phyloP scores from a whole-genome alignment of 202 grass and related monocot species.

The Setaria italica region DNA sequence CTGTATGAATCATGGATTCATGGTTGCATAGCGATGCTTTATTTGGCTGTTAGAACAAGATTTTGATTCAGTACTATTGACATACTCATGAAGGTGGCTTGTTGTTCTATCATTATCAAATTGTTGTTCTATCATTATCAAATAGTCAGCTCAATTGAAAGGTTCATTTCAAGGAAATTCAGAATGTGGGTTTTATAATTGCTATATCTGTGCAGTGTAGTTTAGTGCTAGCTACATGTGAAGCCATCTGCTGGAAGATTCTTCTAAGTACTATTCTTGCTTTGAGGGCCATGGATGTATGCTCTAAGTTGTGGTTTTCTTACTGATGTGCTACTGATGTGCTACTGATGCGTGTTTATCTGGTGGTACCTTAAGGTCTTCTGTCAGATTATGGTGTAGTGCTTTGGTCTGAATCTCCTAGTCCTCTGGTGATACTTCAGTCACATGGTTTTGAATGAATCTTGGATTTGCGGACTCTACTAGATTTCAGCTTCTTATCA shows the following conservation, averaged over 20 bases:
- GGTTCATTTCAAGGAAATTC: not conserved
- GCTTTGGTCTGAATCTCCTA: not conserved
- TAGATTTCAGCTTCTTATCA: too few relatives aligned
- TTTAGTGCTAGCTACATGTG: not conserved
- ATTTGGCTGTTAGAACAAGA: not conserved
- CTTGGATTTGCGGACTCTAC: not conserved
- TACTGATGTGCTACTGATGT: not conserved
- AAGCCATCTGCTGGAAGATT: constrained; percentile 18
- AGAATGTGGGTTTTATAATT: not conserved
- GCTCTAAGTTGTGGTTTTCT: not conserved
- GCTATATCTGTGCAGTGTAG: not conserved
- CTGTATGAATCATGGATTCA: not conserved
- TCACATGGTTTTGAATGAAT: not conserved
- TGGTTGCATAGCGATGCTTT: not conserved
- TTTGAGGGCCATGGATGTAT: not conserved
- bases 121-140: not conserved
- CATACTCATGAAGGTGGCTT: not conserved
- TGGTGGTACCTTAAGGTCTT: not conserved
- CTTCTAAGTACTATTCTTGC: not conserved
- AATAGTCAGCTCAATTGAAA: not conserved
- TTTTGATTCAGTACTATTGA: not conserved
- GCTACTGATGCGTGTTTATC: not conserved
- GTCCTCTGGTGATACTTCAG: not conserved
- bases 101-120: not conserved
- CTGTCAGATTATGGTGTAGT: not conserved